phyloP scores from a whole-genome alignment of 306 rosid genomes.

The Prunus campanulata region DNA sequence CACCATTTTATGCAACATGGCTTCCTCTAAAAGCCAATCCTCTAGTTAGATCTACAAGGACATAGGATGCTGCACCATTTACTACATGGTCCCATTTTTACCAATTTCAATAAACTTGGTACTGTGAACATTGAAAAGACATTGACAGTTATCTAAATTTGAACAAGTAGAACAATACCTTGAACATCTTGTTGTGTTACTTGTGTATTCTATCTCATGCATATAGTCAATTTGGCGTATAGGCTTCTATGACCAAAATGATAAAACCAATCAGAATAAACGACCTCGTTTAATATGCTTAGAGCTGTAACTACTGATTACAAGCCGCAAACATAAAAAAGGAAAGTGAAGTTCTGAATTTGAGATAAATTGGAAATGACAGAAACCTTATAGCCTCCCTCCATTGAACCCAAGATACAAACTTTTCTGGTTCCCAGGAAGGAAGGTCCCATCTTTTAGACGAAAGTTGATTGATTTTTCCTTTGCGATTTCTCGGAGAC shows the following conservation, averaged over 20 bases:
- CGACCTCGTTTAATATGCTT: not conserved
- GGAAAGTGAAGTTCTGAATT: not conserved
- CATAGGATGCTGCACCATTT: too few species aligned
- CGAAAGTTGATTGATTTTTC: not conserved
- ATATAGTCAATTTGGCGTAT: not conserved
- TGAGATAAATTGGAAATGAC: not conserved
- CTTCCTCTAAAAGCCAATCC: too few species aligned
- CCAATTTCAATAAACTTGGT: too few species aligned
- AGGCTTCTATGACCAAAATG: not conserved
- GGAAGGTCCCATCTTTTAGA: not conserved
- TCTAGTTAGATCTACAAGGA: too few species aligned
- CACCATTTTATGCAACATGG: too few species aligned
- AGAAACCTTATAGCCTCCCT: not conserved
- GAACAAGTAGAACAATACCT: too few species aligned
- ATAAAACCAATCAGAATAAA: not conserved
- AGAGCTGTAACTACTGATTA: not conserved
- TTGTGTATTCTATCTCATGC: too few species aligned
- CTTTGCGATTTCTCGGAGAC: not conserved
- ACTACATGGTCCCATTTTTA: too few species aligned
- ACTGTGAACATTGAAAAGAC: too few species aligned
- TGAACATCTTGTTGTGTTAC: too few species aligned
- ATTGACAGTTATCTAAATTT: too few species aligned
- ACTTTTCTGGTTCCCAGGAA: not conserved
- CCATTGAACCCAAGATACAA: conserved; percentile 2
- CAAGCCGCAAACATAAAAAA: not conserved